Evolutionary conservation across 768 basidiomycete species (phyloP), one percentile per base, ranked within the genome.

Genomic region (Kwoniella bestiolae): DNA sequence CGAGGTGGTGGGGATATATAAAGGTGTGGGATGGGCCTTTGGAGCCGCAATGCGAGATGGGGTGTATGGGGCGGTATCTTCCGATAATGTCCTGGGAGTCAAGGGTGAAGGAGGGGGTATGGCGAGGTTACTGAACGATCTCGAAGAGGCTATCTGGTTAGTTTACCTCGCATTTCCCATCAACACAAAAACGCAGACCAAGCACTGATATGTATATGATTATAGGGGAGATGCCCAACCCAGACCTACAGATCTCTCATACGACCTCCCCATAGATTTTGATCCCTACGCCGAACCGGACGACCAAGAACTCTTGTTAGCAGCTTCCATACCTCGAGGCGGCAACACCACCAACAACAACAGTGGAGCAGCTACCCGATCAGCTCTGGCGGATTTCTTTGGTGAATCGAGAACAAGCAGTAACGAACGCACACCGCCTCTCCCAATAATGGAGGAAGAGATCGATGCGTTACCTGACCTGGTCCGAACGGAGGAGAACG

Each of bases 81-180:
- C 46, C 31, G 68, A 57, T 11, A 75, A 73, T 49, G 65, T 69
- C 0, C 38, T 71, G 1, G 72, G 67, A 12, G 23, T n/a, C 3
- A 59, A 61, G 11, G 68, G 69, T 9, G 52, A 66, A 28, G 73
- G 71, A 9, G 70, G 66, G 3, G 67, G 69, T 65, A 68, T 73
- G 56, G 64, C 66, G 3, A 59, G 76, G 25, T 49, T 77, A 18
- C 65, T 77, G 25, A 73, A 73, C 46, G 76, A 77, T 66, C 64
- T 77, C 7, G 76, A 77, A 50, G 74, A 75, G 53, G 72, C 66
- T 7, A 31, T 75, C 23, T 77, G 76, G 76, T 74, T 47, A 56
- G 72, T 66, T 7, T 5, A 12, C 18, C 38, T n/a, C n/a, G n/a
- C n/a, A n/a, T n/a, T n/a, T n/a, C n/a, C n/a, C n/a, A n/a, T n/a